Conservation (phyloP, 108 stramenopile species). For the Cyclotella sp. region DNA sequence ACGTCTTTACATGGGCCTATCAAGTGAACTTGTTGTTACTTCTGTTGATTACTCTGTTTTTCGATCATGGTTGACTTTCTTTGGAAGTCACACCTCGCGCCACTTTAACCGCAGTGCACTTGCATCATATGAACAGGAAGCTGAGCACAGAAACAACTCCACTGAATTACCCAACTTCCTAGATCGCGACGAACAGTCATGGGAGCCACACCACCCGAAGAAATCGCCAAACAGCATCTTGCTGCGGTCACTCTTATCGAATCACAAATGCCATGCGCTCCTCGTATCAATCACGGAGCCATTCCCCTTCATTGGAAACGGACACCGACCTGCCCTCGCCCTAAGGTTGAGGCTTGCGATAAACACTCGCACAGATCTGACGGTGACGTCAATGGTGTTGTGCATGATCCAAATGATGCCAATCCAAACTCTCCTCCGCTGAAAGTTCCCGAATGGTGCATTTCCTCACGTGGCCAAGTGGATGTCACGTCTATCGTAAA, state of each 20-base stretch:
- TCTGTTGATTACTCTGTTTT: too few species aligned
- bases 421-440: slow-evolving; percentile 19
- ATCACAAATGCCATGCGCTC: slow-evolving; percentile 55
- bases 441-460: slow-evolving; percentile 45
- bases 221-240: slow-evolving; percentile 77
- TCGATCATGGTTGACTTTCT: too few species aligned
- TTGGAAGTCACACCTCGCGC: too few species aligned
- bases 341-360: slow-evolving; percentile 9
- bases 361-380: slow-evolving; percentile 22
- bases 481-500: slow-evolving; percentile 68
- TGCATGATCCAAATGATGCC: not conserved
- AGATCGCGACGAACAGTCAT: slow-evolving; percentile 32
- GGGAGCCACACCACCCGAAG: slow-evolving; percentile 73
- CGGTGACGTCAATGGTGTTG: slow-evolving; percentile 7
- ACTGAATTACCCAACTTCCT: not conserved
- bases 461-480: slow-evolving; percentile 74
- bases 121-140: not conserved
- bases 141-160: not conserved
- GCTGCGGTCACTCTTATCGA: slow-evolving; percentile 60
- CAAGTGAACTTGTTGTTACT: too few species aligned
- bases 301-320: slow-evolving; percentile 67
- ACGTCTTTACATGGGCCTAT: too few species aligned
- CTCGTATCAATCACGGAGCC: slow-evolving; percentile 60
- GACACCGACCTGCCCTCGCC: slow-evolving; percentile 53
- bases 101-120: not conserved